Evolutionary conservation across 331 rosid genomes (phyloP), one percentile per base, ranked within the genome.

Genomic region (Spiraea crenata): DNA sequence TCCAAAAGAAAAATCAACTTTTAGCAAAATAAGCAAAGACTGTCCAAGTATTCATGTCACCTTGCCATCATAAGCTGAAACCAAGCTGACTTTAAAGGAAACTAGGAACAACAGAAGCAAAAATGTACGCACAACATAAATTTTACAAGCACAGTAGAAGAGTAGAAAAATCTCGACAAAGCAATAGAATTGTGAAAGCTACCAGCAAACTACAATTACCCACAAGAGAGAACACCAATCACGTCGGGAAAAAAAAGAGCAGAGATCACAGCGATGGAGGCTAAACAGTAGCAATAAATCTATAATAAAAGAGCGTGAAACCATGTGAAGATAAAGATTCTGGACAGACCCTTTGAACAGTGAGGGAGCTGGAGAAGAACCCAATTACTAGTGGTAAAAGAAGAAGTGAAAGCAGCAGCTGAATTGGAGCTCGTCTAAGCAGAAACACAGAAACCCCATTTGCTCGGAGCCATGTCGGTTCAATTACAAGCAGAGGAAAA

Each of bases 401-500:
- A 35, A 73, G 58, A 47, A 72, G 80, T 47, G 54, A 13, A 57
- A 76, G 57, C 14, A 73, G 75, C 67, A 82, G 56, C 74, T 78
- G 76, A 57, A 37, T 44, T 7, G 64, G 56, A 79, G 71, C 69
- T 39, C 50, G 5, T 42, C 57, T 57, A 70, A 44, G 64, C 68
- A 76, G 69, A 50, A 74, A 66, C 68, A 81, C 38, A 62, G 67
- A 61, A 77, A 74, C 57, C 84, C 93, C 81, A 75, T 70, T 73
- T 63, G 69, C 34, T 81, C 74, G 84, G 87, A 83, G 67, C 63
- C 69, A 77, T 83, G 90, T 88, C 66, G 75, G 77, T 61, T 77
- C 65, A 69, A 71, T 63, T 48, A 40, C 50, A 54, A 62, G 73
- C 69, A 74, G 34, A 69, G 65, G 25, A 67, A 45, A 35, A 39